These are phyloP conservation scores for Phyllosticta citribraziliensis DNA, from an alignment of 2,329 filamentous ascomycete species.

Conservation along the genomic window DNA sequence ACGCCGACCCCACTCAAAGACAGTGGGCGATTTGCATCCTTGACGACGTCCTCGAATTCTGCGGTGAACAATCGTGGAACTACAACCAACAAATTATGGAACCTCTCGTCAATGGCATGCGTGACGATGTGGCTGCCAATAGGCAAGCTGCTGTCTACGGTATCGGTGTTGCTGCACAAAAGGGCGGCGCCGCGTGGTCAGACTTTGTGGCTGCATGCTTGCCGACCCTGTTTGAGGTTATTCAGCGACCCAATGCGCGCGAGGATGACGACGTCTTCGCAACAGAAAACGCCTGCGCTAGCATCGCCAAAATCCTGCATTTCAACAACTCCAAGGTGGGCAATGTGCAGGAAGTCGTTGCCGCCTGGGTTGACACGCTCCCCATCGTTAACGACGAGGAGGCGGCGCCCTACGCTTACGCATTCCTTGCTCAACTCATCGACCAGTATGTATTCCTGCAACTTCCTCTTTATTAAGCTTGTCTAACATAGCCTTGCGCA, in stretches of 20 bases:
- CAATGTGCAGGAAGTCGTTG: conserved; percentile 65
- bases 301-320: conserved; percentile 93
- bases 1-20: conserved; percentile 75
- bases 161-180: conserved; percentile 88
- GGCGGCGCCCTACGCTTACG: conserved; percentile 90
- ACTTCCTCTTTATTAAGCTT: conserved; percentile 10
- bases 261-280: conserved; percentile 92
- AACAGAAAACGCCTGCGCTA: conserved; percentile 93
- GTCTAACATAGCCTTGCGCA: conserved; percentile 32
- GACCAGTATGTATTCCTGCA: conserved; percentile 63
- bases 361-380: conserved; percentile 83
- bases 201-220: conserved; percentile 75
- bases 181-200: conserved; percentile 77
- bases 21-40: conserved; percentile 99
- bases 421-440: conserved; percentile 83
- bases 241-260: conserved; percentile 69
- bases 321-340: conserved; percentile 71
- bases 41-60: conserved; percentile 97
- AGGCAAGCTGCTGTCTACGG: conserved; percentile 94
- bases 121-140: conserved; percentile 78
- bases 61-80: conserved; percentile 74
- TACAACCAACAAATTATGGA: conserved; percentile 81
- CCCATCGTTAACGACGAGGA: conserved; percentile 94
- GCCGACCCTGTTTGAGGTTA: conserved; percentile 75
- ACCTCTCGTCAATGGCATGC: conserved; percentile 77